These are phyloP conservation scores for Forsythia viridissima DNA, from an alignment of 257 asterid species.

Conservation along the genomic window DNA sequence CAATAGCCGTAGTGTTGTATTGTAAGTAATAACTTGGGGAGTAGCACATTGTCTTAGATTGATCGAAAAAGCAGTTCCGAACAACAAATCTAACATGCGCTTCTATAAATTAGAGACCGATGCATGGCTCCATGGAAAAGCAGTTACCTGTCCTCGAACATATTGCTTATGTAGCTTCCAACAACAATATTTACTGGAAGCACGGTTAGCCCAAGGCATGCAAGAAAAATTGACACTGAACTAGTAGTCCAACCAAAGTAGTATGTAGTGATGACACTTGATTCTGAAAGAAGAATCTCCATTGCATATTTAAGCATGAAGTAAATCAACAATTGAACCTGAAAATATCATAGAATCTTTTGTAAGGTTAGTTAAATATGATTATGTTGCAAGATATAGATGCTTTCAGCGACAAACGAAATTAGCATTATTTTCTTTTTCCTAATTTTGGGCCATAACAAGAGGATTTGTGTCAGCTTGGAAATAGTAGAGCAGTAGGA, in stretches of 20 bases:
- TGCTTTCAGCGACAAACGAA: neutral
- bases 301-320: conserved; percentile 97
- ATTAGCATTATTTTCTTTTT: neutral
- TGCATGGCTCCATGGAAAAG: conserved; percentile 4
- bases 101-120: conserved; percentile 9
- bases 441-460: neutral
- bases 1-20: too few relatives aligned
- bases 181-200: conserved; percentile 83
- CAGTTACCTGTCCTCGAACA: conserved; percentile 92
- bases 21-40: too few relatives aligned
- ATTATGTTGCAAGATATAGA: conserved; percentile 10
- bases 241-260: conserved; percentile 93
- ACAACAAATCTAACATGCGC: conserved; percentile 11
- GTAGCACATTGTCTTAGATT: neutral
- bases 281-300: conserved; percentile 95
- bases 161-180: conserved; percentile 93
- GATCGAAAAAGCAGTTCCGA: conserved; percentile 1
- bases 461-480: neutral
- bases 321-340: conserved; percentile 96
- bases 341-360: conserved; percentile 33
- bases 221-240: conserved; percentile 81
- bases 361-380: conserved; percentile 20
- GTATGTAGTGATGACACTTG: conserved; percentile 87
- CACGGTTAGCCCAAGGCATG: conserved; percentile 90
- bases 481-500: neutral